These are phyloP conservation scores for Ceratorhiza oryzae-sativae DNA, from an alignment of 1,284 basidiomycete genomes.

Conservation along the genomic window DNA sequence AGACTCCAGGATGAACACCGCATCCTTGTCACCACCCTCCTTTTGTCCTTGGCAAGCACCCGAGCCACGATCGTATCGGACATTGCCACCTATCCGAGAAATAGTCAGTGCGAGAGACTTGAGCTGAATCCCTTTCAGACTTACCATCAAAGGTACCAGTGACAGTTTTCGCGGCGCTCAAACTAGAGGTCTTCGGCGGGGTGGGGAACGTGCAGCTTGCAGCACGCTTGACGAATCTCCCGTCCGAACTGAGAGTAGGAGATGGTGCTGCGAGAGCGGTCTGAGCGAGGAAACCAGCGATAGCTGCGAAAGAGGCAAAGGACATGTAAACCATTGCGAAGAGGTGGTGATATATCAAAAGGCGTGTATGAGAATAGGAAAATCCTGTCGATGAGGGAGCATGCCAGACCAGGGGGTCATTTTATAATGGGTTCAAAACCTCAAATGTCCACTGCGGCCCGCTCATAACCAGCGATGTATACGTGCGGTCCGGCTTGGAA, in stretches of 20 bases:
- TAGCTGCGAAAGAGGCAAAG: slow-evolving; percentile 2
- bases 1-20: slow-evolving; percentile 46
- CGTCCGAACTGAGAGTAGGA: slow-evolving; percentile 2
- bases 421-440: not conserved
- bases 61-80: slow-evolving; percentile 29
- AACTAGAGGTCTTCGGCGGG: slow-evolving; percentile 52
- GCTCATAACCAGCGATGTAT: not conserved
- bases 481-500: not conserved
- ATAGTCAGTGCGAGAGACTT: not conserved
- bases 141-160: slow-evolving; percentile 44
- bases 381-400: not conserved
- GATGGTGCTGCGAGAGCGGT: slow-evolving; percentile 15
- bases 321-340: slow-evolving; percentile 18
- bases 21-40: slow-evolving; percentile 36
- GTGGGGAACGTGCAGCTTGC: slow-evolving; percentile 51
- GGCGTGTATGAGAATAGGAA: not conserved
- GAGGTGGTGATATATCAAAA: not conserved
- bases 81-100: slow-evolving; percentile 12
- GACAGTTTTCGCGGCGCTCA: slow-evolving; percentile 52
- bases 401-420: not conserved
- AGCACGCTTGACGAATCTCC: slow-evolving; percentile 11
- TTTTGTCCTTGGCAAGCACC: slow-evolving; percentile 38
- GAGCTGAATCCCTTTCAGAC: not conserved
- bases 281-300: slow-evolving; percentile 10
- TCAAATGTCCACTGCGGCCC: not conserved